Conservation (phyloP, 768 basidiomycete genomes). For the Kwoniella sp. region DNA sequence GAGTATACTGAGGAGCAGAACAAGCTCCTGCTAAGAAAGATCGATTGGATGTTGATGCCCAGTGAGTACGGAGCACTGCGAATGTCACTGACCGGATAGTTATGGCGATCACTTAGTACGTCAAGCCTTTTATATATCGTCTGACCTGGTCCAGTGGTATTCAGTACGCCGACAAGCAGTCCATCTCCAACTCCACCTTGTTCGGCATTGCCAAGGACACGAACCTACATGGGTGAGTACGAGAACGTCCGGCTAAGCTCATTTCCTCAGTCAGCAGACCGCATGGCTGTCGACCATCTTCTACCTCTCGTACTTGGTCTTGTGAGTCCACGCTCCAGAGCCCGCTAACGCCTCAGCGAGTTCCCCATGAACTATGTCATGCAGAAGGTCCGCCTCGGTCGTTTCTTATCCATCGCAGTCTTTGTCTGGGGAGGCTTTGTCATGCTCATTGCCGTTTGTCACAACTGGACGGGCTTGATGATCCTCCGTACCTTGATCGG, state of each 20-base stretch:
- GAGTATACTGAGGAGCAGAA: constrained; percentile 11
- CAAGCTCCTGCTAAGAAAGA: constrained; percentile 12
- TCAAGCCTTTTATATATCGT: constrained; percentile 19
- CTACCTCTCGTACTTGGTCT: too few relatives aligned
- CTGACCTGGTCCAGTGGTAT: not conserved
- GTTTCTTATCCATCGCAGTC: not conserved
- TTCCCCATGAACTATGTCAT: not conserved
- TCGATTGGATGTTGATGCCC: constrained; percentile 17
- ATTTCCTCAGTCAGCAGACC: too few relatives aligned
- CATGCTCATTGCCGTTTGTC: constrained; percentile 11
- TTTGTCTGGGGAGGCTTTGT: constrained; percentile 19
- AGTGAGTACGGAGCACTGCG: too few relatives aligned
- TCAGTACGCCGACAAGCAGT: constrained; percentile 14
- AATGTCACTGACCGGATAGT: too few relatives aligned
- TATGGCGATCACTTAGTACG: too few relatives aligned
- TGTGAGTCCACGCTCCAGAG: too few relatives aligned
- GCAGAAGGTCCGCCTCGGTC: not conserved
- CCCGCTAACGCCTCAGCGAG: too few relatives aligned
- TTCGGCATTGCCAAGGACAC: constrained; percentile 21
- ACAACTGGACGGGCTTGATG: constrained; percentile 11
- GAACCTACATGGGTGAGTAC: constrained; percentile 1
- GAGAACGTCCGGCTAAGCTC: too few relatives aligned
- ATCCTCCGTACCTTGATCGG: constrained; percentile 14
- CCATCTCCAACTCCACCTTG: constrained; percentile 12
- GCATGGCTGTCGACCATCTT: too few relatives aligned